A percentile compares a stretch with the other conserved stretches of the same genome.
phyloP scores from a whole-genome alignment of 257 asterid genomes.

The Solanum chiquidenum region DNA sequence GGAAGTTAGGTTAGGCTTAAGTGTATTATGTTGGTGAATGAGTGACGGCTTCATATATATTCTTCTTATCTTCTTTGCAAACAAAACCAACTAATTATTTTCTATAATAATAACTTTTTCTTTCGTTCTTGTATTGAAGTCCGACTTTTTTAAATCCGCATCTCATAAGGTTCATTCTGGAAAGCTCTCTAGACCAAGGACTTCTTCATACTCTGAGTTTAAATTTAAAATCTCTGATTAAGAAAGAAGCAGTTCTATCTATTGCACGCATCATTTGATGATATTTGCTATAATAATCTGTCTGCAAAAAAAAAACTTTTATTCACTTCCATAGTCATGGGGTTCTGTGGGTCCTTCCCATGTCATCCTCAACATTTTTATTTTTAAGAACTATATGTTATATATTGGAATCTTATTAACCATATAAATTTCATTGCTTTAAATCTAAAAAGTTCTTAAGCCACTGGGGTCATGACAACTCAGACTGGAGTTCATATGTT shows the following conservation, averaged over 20 bases:
- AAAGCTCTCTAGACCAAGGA: too few species aligned
- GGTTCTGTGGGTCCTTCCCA: background rate
- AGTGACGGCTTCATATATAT: constrained; percentile 27
- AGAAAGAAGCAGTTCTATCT: too few species aligned
- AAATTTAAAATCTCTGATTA: too few species aligned
- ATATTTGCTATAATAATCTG: background rate
- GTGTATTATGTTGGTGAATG: constrained; percentile 16
- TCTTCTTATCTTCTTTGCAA: background rate
- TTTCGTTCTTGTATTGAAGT: too few species aligned
- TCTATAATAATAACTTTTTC: too few species aligned
- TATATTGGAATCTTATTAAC: background rate
- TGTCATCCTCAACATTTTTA: background rate
- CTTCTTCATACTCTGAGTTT: too few species aligned
- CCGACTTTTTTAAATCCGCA: too few species aligned
- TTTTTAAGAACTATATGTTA: background rate
- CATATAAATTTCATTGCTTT: background rate
- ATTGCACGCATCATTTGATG: too few species aligned
- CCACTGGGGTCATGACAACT: background rate
- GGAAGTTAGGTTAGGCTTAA: background rate
- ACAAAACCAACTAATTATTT: constrained; percentile 8
- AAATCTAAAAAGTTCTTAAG: background rate
- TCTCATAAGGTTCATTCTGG: too few species aligned
- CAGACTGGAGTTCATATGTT: background rate
- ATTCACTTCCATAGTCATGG: background rate
- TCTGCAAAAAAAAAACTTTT: background rate